Base-by-base conservation (phyloP, 306 rosid genomes). In the Hippophae tibetana region DNA sequence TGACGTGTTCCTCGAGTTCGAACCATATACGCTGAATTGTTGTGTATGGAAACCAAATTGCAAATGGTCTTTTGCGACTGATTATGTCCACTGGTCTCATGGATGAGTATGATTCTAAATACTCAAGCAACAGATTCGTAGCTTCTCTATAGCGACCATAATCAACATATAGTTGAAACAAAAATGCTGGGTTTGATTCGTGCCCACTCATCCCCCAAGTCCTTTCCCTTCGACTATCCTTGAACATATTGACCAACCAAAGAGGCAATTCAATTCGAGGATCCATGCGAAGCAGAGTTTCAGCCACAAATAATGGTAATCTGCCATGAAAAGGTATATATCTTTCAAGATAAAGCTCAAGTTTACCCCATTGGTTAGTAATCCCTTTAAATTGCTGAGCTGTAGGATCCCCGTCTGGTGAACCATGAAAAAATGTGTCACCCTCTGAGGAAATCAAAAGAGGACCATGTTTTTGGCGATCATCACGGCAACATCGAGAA, bases 91-190 rank as follows among this genome's bases (percentile, higher is more conserved):
- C 80, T 4, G 89, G 87, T 69, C 23, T 18, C 96, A 60, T 65
- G 60, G 88, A 80, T 63, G 93, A 84, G 69, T 71, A 78, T 23
- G 86, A 83, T 67, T 83, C 93, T 46, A 92, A 56, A 76, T 67
- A 76, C 71, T 83, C 93, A 3, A 87, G 84, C 80, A 92, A 75
- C 58, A 88, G 78, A 82, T 80, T 82, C 9, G 96, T 83, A 76
- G 99, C 96, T 69, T 92, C 96, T 43, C 85, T 66, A 70, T 74
- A 85, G 70, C 98, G 88, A 64, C 95, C 93, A 67, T 76, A 87
- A 64, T 72, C 84, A 66, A 92, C 95, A 83, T 81, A 87, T 54
- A 87, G 74, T 73, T 78, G 89, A 70, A 92, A 85, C 64, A 92
- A 83, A 43, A 82, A 81, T 56, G 98, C 92, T 13, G 88, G 88